Evolutionary conservation across 2,329 filamentous ascomycete genomes (phyloP).

Genomic region (Trichoderma sp.): DNA sequence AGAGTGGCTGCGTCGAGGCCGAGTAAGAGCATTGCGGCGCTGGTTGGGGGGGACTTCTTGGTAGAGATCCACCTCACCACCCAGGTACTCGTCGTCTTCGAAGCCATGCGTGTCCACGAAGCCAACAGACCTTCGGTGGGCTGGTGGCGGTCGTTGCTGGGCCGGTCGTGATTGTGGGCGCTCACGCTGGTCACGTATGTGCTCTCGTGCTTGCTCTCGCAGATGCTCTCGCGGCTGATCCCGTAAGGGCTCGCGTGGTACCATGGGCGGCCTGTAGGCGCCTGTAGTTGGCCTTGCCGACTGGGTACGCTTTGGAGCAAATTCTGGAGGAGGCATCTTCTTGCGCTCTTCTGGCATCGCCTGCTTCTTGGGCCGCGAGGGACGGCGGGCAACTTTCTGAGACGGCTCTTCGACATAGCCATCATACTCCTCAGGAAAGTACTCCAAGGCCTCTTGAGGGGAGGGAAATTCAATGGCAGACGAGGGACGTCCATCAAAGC

Average conservation of each 20-base stretch:
- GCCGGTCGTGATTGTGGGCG: conserved; percentile 16
- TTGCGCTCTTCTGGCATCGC: conserved; percentile 48
- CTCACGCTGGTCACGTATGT: conserved; percentile 11
- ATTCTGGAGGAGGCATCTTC: conserved; percentile 54
- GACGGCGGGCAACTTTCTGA: conserved; percentile 43
- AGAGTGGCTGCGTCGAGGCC: conserved; percentile 44
- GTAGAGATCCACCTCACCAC: conserved; percentile 44
- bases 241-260: conserved; percentile 34
- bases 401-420: conserved; percentile 46
- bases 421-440: conserved; percentile 47
- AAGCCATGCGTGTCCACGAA: conserved; percentile 40
- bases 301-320: conserved; percentile 42
- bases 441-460: conserved; percentile 35
- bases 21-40: conserved; percentile 37
- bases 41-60: conserved; percentile 46
- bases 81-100: conserved; percentile 46
- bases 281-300: conserved; percentile 38
- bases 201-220: conserved; percentile 10
- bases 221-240: conserved; percentile 30
- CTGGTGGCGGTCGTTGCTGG: conserved; percentile 39
- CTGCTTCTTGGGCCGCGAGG: conserved; percentile 50
- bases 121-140: conserved; percentile 39
- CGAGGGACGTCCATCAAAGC: conserved; percentile 44
- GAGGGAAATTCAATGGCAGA: conserved; percentile 46
- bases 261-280: conserved; percentile 39